phyloP scores from a whole-genome alignment of 1,139 yeast genomes.

The Saccharomyces uvarum region DNA sequence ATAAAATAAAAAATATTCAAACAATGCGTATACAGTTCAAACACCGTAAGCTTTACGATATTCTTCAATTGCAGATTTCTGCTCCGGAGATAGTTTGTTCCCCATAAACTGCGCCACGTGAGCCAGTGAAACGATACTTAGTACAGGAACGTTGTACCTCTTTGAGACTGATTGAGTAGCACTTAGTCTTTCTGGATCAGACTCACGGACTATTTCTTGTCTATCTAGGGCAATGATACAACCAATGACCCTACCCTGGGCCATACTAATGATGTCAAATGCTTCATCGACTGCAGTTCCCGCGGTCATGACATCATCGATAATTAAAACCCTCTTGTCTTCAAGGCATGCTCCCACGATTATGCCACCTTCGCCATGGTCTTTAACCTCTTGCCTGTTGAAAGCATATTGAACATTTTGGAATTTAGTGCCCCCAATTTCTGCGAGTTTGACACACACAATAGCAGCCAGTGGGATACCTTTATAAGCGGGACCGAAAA shows the following conservation, averaged over 20 bases:
- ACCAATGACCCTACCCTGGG: slow-evolving; percentile 70
- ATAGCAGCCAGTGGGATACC: slow-evolving; percentile 94
- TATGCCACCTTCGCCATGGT: slow-evolving; percentile 96
- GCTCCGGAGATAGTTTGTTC: slow-evolving; percentile 46
- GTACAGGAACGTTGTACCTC: slow-evolving; percentile 70
- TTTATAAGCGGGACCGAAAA: slow-evolving; percentile 98
- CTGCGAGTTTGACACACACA: slow-evolving; percentile 85
- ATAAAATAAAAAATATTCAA: background rate
- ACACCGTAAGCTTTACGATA: slow-evolving; percentile 44
- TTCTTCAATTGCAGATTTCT: slow-evolving; percentile 47
- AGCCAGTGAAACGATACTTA: slow-evolving; percentile 66
- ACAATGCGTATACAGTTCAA: slow-evolving; percentile 2
- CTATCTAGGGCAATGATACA: slow-evolving; percentile 88
- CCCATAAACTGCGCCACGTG: slow-evolving; percentile 63
- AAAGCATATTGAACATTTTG: slow-evolving; percentile 60
- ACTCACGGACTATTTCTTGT: slow-evolving; percentile 73
- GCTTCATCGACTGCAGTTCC: slow-evolving; percentile 98
- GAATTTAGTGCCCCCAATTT: slow-evolving; percentile 69
- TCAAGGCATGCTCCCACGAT: slow-evolving; percentile 77
- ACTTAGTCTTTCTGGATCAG: slow-evolving; percentile 39
- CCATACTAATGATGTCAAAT: slow-evolving; percentile 62
- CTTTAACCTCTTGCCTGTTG: slow-evolving; percentile 88
- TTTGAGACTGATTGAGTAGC: slow-evolving; percentile 76
- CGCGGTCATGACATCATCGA: slow-evolving; percentile 96
- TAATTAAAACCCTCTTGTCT: slow-evolving; percentile 67